Conservation (phyloP, 192 early-diverging fungal genomes). For the Gryganskiella cystojenkinii region DNA sequence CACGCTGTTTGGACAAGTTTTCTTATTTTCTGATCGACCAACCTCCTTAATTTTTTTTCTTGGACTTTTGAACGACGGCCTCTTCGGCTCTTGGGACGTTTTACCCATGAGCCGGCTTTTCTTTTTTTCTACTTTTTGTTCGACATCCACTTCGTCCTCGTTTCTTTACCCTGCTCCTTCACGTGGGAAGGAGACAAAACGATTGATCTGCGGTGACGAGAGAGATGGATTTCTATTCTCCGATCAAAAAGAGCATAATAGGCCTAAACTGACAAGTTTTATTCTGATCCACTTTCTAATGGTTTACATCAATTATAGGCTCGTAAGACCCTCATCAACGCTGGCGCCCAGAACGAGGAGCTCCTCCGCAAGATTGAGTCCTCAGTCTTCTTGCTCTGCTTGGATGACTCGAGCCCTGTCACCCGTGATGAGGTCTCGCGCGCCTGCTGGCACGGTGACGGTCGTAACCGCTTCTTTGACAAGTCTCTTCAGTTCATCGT, state of each 20-base stretch:
- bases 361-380: constrained; percentile 87
- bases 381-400: constrained; percentile 88
- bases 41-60: background rate
- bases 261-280: no score
- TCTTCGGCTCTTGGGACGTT: background rate
- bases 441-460: constrained; percentile 96
- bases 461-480: constrained; percentile 98
- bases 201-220: no score
- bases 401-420: constrained; percentile 88
- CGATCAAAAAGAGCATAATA: constrained; percentile 11
- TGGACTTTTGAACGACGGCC: no score
- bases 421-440: constrained; percentile 90
- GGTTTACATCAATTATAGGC: constrained; percentile 38
- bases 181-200: no score
- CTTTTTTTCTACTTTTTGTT: background rate
- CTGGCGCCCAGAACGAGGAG: constrained; percentile 75
- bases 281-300: background rate
- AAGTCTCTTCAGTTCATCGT: constrained; percentile 97
- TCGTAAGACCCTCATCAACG: constrained; percentile 73
- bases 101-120: background rate
- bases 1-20: constrained; percentile 18
- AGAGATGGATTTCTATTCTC: no score
- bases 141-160: background rate
- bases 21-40: background rate
- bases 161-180: background rate